Percentiles rank a stretch among this genome's conserved stretches.
Evolutionary conservation across 1,139 yeast genomes (phyloP).

Genomic region (Diutina scorzettiae): DNA sequence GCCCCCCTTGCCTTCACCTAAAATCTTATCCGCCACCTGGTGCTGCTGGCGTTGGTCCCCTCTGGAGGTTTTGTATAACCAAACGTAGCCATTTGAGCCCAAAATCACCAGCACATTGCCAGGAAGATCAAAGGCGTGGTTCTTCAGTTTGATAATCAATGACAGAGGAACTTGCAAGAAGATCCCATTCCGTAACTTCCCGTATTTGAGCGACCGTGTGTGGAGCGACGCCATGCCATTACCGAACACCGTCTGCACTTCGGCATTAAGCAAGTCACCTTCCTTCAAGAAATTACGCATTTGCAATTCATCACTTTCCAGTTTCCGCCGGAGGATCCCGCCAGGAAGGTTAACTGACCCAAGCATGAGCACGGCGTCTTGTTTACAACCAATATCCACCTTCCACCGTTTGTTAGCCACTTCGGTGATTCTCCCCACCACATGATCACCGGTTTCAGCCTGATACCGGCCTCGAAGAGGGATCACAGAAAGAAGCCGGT

Average conservation of each 20-base stretch:
- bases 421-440: constrained; percentile 88
- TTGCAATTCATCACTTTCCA: constrained; percentile 90
- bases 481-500: constrained; percentile 37
- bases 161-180: constrained; percentile 75
- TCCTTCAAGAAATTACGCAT: constrained; percentile 92
- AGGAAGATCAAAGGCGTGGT: constrained; percentile 77
- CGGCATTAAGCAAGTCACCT: constrained; percentile 94
- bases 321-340: constrained; percentile 86
- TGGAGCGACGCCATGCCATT: constrained; percentile 94
- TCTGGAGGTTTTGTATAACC: constrained; percentile 69
- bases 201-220: constrained; percentile 89
- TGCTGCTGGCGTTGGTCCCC: constrained; percentile 9
- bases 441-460: constrained; percentile 95
- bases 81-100: constrained; percentile 90
- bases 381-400: constrained; percentile 90
- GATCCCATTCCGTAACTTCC: constrained; percentile 85
- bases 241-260: constrained; percentile 78
- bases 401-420: constrained; percentile 94
- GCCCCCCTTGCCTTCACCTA: constrained; percentile 19
- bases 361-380: constrained; percentile 82
- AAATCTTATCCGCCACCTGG: constrained; percentile 2
- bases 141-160: constrained; percentile 69
- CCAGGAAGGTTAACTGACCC: constrained; percentile 98
- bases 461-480: constrained; percentile 80
- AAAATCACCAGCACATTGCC: constrained; percentile 83